These are phyloP conservation scores for Lactarius sp. DNA, from an alignment of 768 basidiomycete genomes.

Conservation along the genomic window DNA sequence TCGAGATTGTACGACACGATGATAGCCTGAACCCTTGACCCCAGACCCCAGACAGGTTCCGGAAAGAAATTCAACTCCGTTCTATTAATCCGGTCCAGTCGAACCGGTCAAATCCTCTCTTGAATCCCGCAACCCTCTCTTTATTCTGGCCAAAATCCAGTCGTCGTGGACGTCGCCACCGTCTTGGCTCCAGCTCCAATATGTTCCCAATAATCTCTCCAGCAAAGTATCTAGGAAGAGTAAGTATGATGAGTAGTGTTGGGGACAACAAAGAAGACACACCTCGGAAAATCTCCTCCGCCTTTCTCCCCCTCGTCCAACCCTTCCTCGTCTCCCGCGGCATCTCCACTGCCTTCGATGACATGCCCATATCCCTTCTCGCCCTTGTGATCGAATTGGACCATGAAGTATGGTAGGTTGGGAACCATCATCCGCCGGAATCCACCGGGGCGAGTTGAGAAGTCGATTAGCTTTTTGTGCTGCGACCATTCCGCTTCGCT, in stretches of 20 bases:
- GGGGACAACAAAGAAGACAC: conserved; percentile 29
- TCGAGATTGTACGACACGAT: not conserved
- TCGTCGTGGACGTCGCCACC: conserved; percentile 76
- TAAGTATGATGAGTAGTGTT: not conserved
- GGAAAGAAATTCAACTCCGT: conserved; percentile 11
- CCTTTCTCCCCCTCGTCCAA: conserved; percentile 86
- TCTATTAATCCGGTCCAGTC: conserved; percentile 81
- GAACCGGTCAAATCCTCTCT: conserved; percentile 67
- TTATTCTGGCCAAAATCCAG: conserved; percentile 67
- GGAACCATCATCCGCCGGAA: conserved; percentile 95
- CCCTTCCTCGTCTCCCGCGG: conserved; percentile 56
- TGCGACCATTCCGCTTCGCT: conserved; percentile 98
- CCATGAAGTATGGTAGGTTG: conserved; percentile 97
- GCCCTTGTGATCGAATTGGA: conserved; percentile 96
- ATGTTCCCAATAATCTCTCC: conserved; percentile 92
- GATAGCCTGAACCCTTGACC: not conserved
- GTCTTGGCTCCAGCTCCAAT: conserved; percentile 78
- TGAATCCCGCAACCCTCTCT: conserved; percentile 64
- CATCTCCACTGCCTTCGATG: conserved; percentile 83
- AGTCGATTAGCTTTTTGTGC: conserved; percentile 96
- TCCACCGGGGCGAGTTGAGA: conserved; percentile 82
- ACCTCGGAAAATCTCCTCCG: conserved; percentile 88
- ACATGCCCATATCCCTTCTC: conserved; percentile 98
- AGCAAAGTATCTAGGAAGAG: conserved; percentile 73
- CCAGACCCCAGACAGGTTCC: no score